Evolutionary conservation across 805 yeast genomes (phyloP), one percentile per base, ranked within the genome.

Genomic region (Candida loeiensis): DNA sequence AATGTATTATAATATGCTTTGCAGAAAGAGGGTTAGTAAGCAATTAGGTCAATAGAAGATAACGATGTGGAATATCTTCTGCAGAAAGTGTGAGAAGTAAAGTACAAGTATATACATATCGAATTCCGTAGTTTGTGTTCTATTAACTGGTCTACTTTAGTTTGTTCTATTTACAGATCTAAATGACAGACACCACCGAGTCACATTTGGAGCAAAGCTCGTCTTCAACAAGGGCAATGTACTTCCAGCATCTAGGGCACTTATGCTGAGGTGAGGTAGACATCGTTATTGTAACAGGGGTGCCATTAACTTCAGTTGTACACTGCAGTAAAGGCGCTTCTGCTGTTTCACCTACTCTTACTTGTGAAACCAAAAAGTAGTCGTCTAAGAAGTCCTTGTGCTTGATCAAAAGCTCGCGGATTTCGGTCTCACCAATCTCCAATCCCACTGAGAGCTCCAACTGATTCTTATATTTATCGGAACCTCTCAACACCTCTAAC

Each of bases 181-280:
- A 18, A 14, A 18, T 12, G 13, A 13, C 16, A 16, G 61, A 64
- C 68, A 66, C 53, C 22, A 73, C 80, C 1, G 50, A 46, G 9
- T 62, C 59, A 63, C 98, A 91, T 49, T 93, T 74, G 1, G 39
- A 30, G 59, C 99, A 91, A 20, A 89, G 63, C 1, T 58, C 59
- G 8, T 77, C 77, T 25, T 72, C 79, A 0, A 45, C 50, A 0
- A 53, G 59, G 0, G 95, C 67, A 6, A 76, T 76, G 55, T 64
- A 80, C 53, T 86, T 86, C 99, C 99, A 93, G 63, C 99, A 93
- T 56, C 99, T 75, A 5, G 96, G 95, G 58, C 99, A 93, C 53
- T 89, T 89, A 38, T 64, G 63, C 2, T 66, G 54, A 0, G 51
- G 39, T 0, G 88, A 73, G 4, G 70, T 67, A 6, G 69, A 60